Percentiles rank a stretch among this genome's conserved stretches.
Conservation (phyloP, 2,329 filamentous ascomycete species). For the Fusarium piperis region DNA sequence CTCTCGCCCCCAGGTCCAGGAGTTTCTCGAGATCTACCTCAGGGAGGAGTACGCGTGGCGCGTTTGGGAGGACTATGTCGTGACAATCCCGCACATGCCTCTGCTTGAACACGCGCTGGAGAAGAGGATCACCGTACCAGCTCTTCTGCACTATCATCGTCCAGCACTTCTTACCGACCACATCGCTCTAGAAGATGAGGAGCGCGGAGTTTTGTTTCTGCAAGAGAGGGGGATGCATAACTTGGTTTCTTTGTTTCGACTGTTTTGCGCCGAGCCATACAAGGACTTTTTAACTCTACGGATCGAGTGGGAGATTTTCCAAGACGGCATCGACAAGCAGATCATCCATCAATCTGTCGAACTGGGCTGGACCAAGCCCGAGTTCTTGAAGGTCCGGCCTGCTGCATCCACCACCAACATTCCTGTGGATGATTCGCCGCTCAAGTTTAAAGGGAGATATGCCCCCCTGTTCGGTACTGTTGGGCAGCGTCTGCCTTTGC, state of each 20-base stretch:
- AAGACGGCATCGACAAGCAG: constrained; percentile 31
- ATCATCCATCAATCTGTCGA: constrained; percentile 9
- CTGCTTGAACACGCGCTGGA: constrained; percentile 15
- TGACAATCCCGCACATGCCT: constrained; percentile 14
- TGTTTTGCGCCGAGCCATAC: constrained; percentile 14
- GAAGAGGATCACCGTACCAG: constrained; percentile 6
- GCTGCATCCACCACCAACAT: neutral
- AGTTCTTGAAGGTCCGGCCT: neutral
- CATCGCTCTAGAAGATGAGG: constrained; percentile 23
- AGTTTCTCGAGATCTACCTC: constrained; percentile 37
- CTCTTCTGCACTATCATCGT: constrained; percentile 27
- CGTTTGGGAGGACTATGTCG: constrained; percentile 26
- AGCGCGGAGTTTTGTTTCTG: constrained; percentile 33
- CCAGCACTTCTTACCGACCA: constrained; percentile 40
- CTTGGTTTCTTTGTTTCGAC: constrained; percentile 13
- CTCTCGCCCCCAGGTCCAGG: constrained; percentile 27
- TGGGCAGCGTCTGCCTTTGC: neutral
- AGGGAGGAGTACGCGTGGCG: constrained; percentile 30
- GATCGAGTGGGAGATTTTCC: constrained; percentile 38
- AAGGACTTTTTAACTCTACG: constrained; percentile 39
- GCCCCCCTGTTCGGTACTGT: neutral
- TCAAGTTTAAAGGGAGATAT: neutral
- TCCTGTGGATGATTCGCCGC: neutral
- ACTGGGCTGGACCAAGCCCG: constrained; percentile 18
- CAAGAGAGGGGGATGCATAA: neutral